Evolutionary conservation across 2,329 filamentous ascomycete genomes (phyloP).

Genomic region (Teratosphaeria viscida): DNA sequence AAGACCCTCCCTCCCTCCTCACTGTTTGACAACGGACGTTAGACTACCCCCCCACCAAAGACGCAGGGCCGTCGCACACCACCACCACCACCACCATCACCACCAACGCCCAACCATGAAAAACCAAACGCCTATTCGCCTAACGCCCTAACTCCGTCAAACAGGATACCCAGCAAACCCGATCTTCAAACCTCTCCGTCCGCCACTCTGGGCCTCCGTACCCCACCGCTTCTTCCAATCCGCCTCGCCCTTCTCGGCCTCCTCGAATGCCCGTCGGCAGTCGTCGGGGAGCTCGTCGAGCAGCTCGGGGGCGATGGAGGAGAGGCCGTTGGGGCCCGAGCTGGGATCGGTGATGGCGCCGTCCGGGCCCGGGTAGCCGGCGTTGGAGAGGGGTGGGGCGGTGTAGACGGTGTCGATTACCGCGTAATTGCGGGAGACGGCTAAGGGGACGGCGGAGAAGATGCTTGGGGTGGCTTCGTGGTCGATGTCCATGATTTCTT

Average conservation of each 20-base stretch:
- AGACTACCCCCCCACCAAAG: neutral
- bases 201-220: constrained; percentile 51
- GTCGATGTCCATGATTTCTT: constrained; percentile 9
- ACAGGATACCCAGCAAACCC: constrained; percentile 41
- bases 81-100: neutral
- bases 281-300: constrained; percentile 55
- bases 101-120: neutral
- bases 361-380: constrained; percentile 51
- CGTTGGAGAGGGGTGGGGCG: constrained; percentile 46
- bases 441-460: constrained; percentile 45
- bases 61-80: neutral
- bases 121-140: constrained; percentile 21
- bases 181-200: constrained; percentile 36
- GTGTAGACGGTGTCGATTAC: constrained; percentile 52
- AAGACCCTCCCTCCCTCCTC: neutral
- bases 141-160: constrained; percentile 28
- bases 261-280: constrained; percentile 62
- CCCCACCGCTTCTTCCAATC: constrained; percentile 69
- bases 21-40: neutral
- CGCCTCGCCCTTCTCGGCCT: constrained; percentile 53
- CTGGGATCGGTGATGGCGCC: constrained; percentile 38
- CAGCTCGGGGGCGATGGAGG: constrained; percentile 55
- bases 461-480: constrained; percentile 22
- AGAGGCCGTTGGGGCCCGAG: constrained; percentile 44
- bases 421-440: constrained; percentile 51